Conservation (phyloP, 2,329 filamentous ascomycete species). For the Colletotrichum scovillei region DNA sequence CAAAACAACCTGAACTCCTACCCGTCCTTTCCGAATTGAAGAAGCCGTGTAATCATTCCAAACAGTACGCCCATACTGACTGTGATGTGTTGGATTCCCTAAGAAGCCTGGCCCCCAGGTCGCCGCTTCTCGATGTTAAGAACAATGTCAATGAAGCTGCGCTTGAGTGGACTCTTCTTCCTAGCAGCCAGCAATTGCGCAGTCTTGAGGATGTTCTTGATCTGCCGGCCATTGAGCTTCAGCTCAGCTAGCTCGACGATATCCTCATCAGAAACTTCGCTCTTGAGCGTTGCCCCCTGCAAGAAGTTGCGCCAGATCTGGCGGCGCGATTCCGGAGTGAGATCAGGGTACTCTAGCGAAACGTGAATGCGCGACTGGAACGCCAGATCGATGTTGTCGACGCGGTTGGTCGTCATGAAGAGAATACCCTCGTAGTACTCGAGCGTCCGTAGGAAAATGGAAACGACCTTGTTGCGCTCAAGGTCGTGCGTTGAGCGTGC, state of each 20-base stretch:
- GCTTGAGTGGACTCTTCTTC: conserved; percentile 39
- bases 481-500: conserved; percentile 48
- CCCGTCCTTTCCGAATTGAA: not conserved
- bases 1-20: not conserved
- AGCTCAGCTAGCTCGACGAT: conserved; percentile 50
- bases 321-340: conserved; percentile 49
- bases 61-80: not conserved
- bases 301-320: conserved; percentile 55
- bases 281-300: conserved; percentile 42
- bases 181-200: conserved; percentile 59
- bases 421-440: conserved; percentile 62
- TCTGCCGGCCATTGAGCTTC: conserved; percentile 59
- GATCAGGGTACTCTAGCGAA: conserved; percentile 57
- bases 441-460: conserved; percentile 55
- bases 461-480: conserved; percentile 47
- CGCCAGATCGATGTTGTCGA: conserved; percentile 57
- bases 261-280: conserved; percentile 41
- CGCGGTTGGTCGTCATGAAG: conserved; percentile 61
- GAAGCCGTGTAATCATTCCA: not conserved
- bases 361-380: conserved; percentile 62
- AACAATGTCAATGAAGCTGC: conserved; percentile 31
- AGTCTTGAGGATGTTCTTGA: conserved; percentile 59
- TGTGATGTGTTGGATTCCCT: not conserved
- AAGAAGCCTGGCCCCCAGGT: not conserved
- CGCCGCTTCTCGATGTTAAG: conserved; percentile 32